These are phyloP conservation scores for Kernera saxatilis DNA, from an alignment of 345 rosid genomes.

Conservation along the genomic window DNA sequence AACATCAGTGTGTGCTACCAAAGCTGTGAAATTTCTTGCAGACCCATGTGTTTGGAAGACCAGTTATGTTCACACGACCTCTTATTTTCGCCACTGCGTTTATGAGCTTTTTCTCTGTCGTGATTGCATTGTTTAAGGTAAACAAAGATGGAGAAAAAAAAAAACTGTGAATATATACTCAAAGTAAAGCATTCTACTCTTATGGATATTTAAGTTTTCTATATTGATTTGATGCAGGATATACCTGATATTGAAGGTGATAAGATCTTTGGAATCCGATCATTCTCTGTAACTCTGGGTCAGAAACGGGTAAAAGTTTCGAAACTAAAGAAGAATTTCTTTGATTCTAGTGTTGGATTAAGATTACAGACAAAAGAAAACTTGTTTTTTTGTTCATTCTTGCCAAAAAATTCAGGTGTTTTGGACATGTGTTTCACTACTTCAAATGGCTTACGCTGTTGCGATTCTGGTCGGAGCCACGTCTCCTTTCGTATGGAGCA, in stretches of 20 bases:
- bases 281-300: conserved; percentile 82
- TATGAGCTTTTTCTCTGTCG: conserved; percentile 97
- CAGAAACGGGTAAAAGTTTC: conserved; percentile 54
- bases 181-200: neutral
- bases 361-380: neutral
- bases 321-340: neutral
- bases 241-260: conserved; percentile 99
- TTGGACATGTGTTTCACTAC: conserved; percentile 81
- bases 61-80: conserved; percentile 58
- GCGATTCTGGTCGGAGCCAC: conserved; percentile 73
- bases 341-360: neutral
- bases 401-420: conserved; percentile 60
- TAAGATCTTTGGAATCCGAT: conserved; percentile 68
- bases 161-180: neutral
- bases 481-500: conserved; percentile 77
- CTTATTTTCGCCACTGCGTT: conserved; percentile 87
- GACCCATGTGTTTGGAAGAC: conserved; percentile 75
- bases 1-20: neutral
- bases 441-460: conserved; percentile 71
- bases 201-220: neutral
- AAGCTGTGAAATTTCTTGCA: conserved; percentile 25
- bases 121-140: conserved; percentile 95
- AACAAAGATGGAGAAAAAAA: neutral
- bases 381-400: neutral
- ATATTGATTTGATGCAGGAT: conserved; percentile 43